These are phyloP conservation scores for Didymella sp. DNA, from an alignment of 2,329 filamentous ascomycete genomes.

Conservation along the genomic window DNA sequence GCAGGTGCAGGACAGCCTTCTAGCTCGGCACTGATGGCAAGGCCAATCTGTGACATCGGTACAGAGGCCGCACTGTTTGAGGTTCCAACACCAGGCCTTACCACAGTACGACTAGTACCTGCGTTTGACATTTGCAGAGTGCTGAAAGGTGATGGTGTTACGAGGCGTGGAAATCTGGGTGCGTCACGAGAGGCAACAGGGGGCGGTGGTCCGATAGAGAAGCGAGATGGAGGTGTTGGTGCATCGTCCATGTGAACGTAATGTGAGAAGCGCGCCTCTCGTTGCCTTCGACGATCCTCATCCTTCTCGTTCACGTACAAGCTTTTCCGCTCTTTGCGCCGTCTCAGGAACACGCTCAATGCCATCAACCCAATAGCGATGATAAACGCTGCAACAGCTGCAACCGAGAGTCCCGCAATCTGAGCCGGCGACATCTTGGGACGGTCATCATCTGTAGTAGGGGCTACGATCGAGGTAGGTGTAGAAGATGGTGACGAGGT, in stretches of 20 bases:
- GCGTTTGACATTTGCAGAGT: conserved; percentile 6
- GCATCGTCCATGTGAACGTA: conserved; percentile 23
- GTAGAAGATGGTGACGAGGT: conserved; percentile 30
- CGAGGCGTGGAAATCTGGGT: conserved; percentile 6
- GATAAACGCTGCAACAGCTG: conserved; percentile 47
- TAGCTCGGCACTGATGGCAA: conserved; percentile 48
- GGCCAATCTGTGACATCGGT: conserved; percentile 45
- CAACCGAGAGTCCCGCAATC: conserved; percentile 49
- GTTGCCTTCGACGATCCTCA: conserved; percentile 20
- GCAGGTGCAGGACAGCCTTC: conserved; percentile 33
- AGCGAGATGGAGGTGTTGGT: conserved; percentile 20
- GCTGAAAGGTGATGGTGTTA: conserved; percentile 20
- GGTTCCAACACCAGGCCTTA: conserved; percentile 33
- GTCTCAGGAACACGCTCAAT: conserved; percentile 46
- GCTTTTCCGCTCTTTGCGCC: conserved; percentile 41
- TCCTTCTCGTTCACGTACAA: conserved; percentile 34
- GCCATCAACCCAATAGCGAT: conserved; percentile 50
- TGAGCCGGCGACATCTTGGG: conserved; percentile 48
- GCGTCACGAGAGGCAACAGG: conserved; percentile 17
- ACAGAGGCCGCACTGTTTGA: conserved; percentile 29
- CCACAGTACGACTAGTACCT: conserved; percentile 22
- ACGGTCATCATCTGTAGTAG: conserved; percentile 22
- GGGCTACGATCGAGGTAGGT: conserved; percentile 20
- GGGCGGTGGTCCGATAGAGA: conserved; percentile 26
- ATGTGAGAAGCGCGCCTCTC: conserved; percentile 34